phyloP scores from a whole-genome alignment of 139 green algal species.

The Diplosphaera chodatii region DNA sequence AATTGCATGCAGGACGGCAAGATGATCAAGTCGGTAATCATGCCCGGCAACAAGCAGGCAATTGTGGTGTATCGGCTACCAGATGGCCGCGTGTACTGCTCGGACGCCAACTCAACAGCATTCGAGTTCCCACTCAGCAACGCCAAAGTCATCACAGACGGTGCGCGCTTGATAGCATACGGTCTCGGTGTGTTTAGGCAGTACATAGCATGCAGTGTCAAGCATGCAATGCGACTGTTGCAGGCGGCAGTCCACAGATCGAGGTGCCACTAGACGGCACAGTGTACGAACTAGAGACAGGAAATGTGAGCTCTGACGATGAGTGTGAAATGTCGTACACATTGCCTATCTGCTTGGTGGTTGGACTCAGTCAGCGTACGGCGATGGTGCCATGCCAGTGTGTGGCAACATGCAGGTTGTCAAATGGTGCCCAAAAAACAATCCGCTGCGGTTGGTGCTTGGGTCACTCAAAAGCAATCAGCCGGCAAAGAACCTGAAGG shows the following conservation, averaged over 20 bases:
- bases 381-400: no score
- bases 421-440: slow-evolving; percentile 58
- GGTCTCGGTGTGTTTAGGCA: no score
- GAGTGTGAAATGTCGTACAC: no score
- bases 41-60: slow-evolving; percentile 20
- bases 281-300: slow-evolving; percentile 59
- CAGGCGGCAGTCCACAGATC: slow-evolving; percentile 16
- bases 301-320: slow-evolving; percentile 54
- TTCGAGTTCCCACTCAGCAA: slow-evolving; percentile 55
- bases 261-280: slow-evolving; percentile 64
- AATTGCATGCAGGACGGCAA: background rate
- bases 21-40: background rate
- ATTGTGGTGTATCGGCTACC: slow-evolving; percentile 33
- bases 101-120: slow-evolving; percentile 56
- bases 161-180: slow-evolving; percentile 5
- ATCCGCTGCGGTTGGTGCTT: slow-evolving; percentile 28
- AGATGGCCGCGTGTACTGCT: slow-evolving; percentile 34
- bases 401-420: no score
- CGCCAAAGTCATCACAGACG: slow-evolving; percentile 27
- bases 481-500: background rate
- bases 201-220: no score
- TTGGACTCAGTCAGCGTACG: no score
- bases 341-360: no score
- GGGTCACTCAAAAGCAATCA: slow-evolving; percentile 32
- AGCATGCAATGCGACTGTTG: no score